Percentiles rank a stretch among this genome's conserved stretches.
Evolutionary conservation across 805 yeast species (phyloP).

Genomic region (Sporopachydermia lactativora): DNA sequence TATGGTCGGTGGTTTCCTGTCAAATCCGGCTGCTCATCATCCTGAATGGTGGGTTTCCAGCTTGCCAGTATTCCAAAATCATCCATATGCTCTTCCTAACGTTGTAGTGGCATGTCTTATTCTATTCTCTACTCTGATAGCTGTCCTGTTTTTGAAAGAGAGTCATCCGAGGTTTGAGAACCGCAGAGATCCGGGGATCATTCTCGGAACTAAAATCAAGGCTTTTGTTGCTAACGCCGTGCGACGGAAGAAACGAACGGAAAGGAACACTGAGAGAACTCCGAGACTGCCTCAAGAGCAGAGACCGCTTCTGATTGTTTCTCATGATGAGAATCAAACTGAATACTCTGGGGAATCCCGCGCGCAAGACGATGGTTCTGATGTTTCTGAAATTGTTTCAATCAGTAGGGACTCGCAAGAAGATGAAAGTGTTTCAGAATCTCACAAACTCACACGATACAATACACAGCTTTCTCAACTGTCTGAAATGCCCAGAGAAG

Average conservation of each 20-base stretch:
- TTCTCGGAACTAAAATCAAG: too few species aligned
- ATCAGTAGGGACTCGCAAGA: too few species aligned
- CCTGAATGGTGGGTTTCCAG: conserved; percentile 12
- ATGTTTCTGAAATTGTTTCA: too few species aligned
- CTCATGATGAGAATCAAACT: too few species aligned
- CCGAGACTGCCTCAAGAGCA: neutral
- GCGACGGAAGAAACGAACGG: too few species aligned
- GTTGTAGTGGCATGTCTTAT: conserved; percentile 29
- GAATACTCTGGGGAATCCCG: too few species aligned
- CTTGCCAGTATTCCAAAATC: conserved; percentile 16
- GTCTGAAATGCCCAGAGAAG: conserved; percentile 3
- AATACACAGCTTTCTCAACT: conserved; percentile 1
- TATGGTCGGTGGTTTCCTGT: conserved; percentile 38
- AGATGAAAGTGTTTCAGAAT: conserved; percentile 5
- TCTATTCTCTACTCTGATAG: conserved; percentile 22
- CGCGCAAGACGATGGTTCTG: too few species aligned
- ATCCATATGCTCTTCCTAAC: conserved; percentile 42
- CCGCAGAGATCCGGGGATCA: conserved; percentile 31
- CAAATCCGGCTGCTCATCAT: conserved; percentile 26
- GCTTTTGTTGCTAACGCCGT: too few species aligned
- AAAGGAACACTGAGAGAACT: too few species aligned
- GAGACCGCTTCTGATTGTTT: neutral
- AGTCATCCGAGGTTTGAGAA: conserved; percentile 28
- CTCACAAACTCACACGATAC: conserved; percentile 4
- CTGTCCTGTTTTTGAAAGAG: conserved; percentile 37